Evolutionary conservation across 1,284 basidiomycete species (phyloP), one percentile per base, ranked within the genome.

Genomic region (Mycena sp.): DNA sequence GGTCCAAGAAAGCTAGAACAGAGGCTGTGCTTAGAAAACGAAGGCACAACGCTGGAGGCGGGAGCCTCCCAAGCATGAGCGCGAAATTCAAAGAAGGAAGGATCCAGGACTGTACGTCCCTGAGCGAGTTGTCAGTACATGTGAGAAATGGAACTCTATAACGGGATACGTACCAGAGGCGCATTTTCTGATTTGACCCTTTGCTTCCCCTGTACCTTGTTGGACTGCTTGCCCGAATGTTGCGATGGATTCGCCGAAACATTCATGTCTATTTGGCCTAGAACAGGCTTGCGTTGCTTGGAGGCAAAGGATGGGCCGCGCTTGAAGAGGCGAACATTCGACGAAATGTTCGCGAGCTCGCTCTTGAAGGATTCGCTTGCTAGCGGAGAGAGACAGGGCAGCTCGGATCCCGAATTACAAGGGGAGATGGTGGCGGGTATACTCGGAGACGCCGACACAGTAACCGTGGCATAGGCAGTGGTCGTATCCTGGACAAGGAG

Each of bases 281-380:
- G 29, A 21, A 57, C 58, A 17, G 58, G 54, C 28, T 61, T 61
- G 40, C 29, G 56, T 30, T 41, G 58, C 41, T 53, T 67, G 26
- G 40, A 44, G 6, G 26, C 41, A 11, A 46, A 46, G 35, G 60
- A 28, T 25, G 50, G 45, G 32, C 49, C 54, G 19, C 55, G 62
- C 40, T 59, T 64, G 63, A 69, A 67, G 37, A 69, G 48, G 60
- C 69, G 38, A 52, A 62, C 23, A 58, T 67, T 57, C 53, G 58
- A 57, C 59, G 68, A 67, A 19, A 66, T 50, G 17, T 49, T 58
- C 38, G 63, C 49, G 21, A 73, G 29, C 52, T 72, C 69, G 28
- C 58, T 67, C 52, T 65, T 70, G 50, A 73, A 67, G 23, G 72
- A 72, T 23, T 72, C 68, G 57, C 71, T 73, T 17, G 72, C 71